These are phyloP conservation scores for Fusarium secorum DNA, from an alignment of 2,329 filamentous ascomycete species.

Conservation along the genomic window DNA sequence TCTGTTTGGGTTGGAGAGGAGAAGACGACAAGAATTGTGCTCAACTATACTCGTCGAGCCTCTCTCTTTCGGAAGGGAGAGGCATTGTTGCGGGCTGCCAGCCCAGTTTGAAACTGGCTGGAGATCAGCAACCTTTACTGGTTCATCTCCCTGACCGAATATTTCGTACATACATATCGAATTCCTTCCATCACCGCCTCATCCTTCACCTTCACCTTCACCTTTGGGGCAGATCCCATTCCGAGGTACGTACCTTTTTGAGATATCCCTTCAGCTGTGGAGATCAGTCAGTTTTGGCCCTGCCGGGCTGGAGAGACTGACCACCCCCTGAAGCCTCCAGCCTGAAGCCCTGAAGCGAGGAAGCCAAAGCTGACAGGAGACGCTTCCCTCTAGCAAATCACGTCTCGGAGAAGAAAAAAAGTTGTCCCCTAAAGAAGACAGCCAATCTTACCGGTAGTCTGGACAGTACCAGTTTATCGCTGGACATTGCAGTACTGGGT, in stretches of 20 bases:
- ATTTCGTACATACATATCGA: neutral
- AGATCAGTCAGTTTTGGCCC: conserved; percentile 15
- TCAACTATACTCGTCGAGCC: conserved; percentile 6
- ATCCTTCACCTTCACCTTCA: neutral
- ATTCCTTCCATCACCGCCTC: conserved; percentile 5
- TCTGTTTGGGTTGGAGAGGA: conserved; percentile 34
- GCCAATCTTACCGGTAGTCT: conserved; percentile 30
- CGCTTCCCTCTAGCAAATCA: conserved; percentile 30
- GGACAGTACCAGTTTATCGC: conserved; percentile 5
- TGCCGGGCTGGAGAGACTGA: conserved; percentile 4
- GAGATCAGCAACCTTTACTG: conserved; percentile 8
- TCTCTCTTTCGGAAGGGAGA: conserved; percentile 25
- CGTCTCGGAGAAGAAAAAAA: conserved; percentile 12
- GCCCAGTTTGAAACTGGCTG: conserved; percentile 17
- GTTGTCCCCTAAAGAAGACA: conserved; percentile 9
- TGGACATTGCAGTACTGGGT: neutral
- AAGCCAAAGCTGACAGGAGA: conserved; percentile 25
- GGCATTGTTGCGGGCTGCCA: conserved; percentile 24
- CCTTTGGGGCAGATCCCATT: neutral
- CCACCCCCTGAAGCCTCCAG: neutral
- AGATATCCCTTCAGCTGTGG: conserved; percentile 12
- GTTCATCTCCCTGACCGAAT: neutral
- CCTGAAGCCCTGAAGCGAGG: neutral
- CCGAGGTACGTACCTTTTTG: conserved; percentile 20
- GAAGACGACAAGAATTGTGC: conserved; percentile 7